Conservation (phyloP, 306 rosid genomes). For the Vicia sativa region DNA sequence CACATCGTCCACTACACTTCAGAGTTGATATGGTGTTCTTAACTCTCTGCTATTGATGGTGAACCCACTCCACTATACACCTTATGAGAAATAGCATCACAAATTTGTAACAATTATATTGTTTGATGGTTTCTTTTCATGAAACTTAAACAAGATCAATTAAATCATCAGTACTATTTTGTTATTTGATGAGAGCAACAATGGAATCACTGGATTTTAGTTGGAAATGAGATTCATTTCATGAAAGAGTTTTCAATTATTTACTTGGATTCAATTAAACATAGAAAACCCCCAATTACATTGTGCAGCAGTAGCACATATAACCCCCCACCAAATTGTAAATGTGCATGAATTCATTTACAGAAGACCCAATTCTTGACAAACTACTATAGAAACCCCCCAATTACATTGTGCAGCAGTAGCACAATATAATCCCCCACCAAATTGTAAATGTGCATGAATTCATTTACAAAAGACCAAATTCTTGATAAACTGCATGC, state of each 20-base stretch:
- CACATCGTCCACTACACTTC: not conserved
- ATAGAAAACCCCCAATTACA: not conserved
- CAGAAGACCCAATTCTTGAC: no score
- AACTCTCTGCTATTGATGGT: not conserved
- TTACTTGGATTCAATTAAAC: not conserved
- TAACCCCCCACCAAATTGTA: no score
- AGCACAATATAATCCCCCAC: no score
- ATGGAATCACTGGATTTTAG: not conserved
- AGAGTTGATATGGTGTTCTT: not conserved
- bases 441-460: no score
- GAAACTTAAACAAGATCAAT: not conserved
- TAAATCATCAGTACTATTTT: not conserved
- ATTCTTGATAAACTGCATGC: no score
- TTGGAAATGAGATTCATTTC: no score
- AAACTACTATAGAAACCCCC: no score
- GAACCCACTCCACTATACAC: not conserved
- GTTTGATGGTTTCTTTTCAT: not conserved
- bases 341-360: no score
- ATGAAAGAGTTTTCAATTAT: no score
- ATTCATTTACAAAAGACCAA: no score
- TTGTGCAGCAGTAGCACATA: not conserved
- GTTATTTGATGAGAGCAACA: not conserved
- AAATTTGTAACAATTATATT: not conserved
- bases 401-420: no score
- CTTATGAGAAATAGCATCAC: not conserved